Evolutionary conservation across 805 yeast genomes (phyloP), one percentile per base, ranked within the genome.

Genomic region (Kluyveromyces siamensis): DNA sequence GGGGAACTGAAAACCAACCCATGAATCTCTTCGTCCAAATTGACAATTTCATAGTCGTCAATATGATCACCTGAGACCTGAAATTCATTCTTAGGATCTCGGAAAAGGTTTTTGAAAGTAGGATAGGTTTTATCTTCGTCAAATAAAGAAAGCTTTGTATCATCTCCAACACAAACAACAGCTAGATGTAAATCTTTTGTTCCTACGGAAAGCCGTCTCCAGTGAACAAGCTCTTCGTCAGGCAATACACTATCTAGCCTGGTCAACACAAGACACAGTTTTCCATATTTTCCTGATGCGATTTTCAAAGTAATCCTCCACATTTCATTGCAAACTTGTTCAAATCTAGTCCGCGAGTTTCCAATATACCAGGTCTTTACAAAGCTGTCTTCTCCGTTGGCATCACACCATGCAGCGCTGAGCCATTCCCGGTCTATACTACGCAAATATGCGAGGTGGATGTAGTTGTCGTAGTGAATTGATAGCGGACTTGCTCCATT

Each of bases 371-470:
- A 85, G 0, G 88, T 75, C 54, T 79, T 82, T 0, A 82, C 75
- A 42, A 72, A 73, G 16, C 81, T 76, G 11, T 79, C 72, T 3
- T 72, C 71, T 0, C 96, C 96, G 61, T 76, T 75, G 44, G 90
- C 91, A 59, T 91, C 96, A 0, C 93, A 74, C 95, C 97, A 88
- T 0, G 95, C 83, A 0, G 87, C 95, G 19, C 82, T 79, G 41
- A 88, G 73, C 96, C 96, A 91, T 48, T 79, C 80, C 51, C 80
- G 81, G 62, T 90, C 96, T 3, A 77, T 71, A 0, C 96, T 84
- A 46, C 95, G 65, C 30, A 88, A 87, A 58, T 90, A 91, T 1
- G 96, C 88, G 10, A 93, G 72, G 61, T 93, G 98, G 19, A 91
- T 71, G 56, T 80, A 86, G 1, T 86, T 72, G 57, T 89, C 96